phyloP scores from a whole-genome alignment of 805 yeast genomes.

The Monosporozyma unispora region DNA sequence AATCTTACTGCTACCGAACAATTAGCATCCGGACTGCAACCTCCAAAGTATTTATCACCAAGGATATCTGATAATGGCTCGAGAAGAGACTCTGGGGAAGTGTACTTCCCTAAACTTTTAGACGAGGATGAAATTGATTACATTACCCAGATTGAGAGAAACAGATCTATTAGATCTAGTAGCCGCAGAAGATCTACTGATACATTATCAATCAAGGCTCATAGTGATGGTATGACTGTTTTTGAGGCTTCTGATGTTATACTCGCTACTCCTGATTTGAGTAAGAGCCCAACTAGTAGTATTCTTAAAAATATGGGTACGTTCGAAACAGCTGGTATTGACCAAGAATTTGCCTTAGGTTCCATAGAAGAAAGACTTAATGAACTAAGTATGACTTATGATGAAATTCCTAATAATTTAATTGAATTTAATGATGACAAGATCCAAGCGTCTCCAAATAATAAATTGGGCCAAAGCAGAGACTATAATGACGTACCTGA shows the following conservation, averaged over 20 bases:
- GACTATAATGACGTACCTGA: neutral
- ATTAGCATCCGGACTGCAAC: neutral
- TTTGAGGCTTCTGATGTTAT: constrained; percentile 27
- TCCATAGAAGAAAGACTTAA: constrained; percentile 25
- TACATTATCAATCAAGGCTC: constrained; percentile 32
- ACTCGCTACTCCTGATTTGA: constrained; percentile 30
- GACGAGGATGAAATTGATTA: constrained; percentile 63
- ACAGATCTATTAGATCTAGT: constrained; percentile 48
- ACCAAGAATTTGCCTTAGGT: constrained; percentile 13
- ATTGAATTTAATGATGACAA: neutral
- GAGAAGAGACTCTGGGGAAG: constrained; percentile 41
- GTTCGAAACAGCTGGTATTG: constrained; percentile 10
- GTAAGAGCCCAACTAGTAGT: constrained; percentile 32
- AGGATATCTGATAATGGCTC: neutral
- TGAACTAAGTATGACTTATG: constrained; percentile 17
- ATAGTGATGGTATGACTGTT: constrained; percentile 43
- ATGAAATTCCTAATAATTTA: constrained; percentile 5
- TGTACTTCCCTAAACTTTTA: constrained; percentile 62
- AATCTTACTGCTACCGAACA: neutral
- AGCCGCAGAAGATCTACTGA: constrained; percentile 27
- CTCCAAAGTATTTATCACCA: constrained; percentile 4
- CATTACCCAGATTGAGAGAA: constrained; percentile 62
- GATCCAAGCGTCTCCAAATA: neutral
- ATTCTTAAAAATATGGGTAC: constrained; percentile 28
- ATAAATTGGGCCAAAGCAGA: neutral